phyloP scores from a whole-genome alignment of 768 basidiomycete genomes.

The Rossbeevera mucosa region DNA sequence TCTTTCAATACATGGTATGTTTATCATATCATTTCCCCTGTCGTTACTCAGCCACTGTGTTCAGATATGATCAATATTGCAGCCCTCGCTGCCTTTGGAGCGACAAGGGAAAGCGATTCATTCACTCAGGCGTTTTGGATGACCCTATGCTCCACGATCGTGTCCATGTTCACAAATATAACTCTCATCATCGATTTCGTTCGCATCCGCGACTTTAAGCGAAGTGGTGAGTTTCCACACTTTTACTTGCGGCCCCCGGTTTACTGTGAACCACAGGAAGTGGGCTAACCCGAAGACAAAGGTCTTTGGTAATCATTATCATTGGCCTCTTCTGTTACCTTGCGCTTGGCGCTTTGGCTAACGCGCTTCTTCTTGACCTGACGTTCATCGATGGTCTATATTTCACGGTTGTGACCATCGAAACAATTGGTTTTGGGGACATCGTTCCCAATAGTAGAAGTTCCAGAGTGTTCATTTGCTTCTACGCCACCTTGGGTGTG shows the following conservation, averaged over 20 bases:
- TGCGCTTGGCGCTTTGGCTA: slow-evolving; percentile 63
- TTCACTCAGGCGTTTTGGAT: slow-evolving; percentile 74
- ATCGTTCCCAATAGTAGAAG: slow-evolving; percentile 50
- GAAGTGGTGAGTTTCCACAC: slow-evolving; percentile 44
- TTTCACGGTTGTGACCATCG: slow-evolving; percentile 69
- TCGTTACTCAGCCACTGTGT: not conserved
- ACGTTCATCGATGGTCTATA: slow-evolving; percentile 73
- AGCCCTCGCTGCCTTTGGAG: slow-evolving; percentile 57
- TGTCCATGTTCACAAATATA: slow-evolving; percentile 59
- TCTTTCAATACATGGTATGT: slow-evolving; percentile 66
- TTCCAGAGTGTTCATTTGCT: slow-evolving; percentile 54
- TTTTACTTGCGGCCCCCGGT: not conserved
- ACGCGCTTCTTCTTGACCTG: slow-evolving; percentile 47
- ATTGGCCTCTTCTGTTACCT: slow-evolving; percentile 72
- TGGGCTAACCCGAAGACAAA: slow-evolving; percentile 76
- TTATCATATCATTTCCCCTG: not conserved
- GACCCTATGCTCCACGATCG: slow-evolving; percentile 68
- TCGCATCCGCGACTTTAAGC: slow-evolving; percentile 56
- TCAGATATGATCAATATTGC: slow-evolving; percentile 67
- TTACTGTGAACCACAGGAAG: slow-evolving; percentile 46
- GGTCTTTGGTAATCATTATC: slow-evolving; percentile 72
- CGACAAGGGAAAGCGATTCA: slow-evolving; percentile 61
- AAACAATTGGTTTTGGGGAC: slow-evolving; percentile 77
- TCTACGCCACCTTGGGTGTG: slow-evolving; percentile 58
- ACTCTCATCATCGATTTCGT: slow-evolving; percentile 62